These are phyloP conservation scores for Conticribra weissflogii DNA, from an alignment of 108 stramenopile genomes.

Conservation along the genomic window DNA sequence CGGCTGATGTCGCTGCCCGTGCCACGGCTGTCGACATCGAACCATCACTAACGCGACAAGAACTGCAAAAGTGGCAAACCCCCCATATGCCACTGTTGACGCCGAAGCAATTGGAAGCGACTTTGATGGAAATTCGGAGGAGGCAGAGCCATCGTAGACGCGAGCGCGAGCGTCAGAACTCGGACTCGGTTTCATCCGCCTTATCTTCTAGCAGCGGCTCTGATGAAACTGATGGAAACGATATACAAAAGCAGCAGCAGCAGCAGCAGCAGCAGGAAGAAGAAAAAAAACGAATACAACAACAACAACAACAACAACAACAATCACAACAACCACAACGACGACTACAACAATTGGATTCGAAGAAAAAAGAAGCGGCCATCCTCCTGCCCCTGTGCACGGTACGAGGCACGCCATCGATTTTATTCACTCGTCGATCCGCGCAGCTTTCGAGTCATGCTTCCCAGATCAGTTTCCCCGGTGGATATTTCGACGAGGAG, in stretches of 20 bases:
- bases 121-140: slow-evolving; percentile 28
- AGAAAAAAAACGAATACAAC: slow-evolving; percentile 12
- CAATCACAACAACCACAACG: background rate
- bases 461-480: slow-evolving; percentile 82
- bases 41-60: slow-evolving; percentile 4
- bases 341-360: background rate
- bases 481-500: slow-evolving; percentile 70
- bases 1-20: background rate
- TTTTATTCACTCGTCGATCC: slow-evolving; percentile 88
- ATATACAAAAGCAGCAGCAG: too few species aligned
- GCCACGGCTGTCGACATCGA: too few species aligned
- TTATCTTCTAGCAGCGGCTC: too few species aligned
- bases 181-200: too few species aligned
- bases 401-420: slow-evolving; percentile 72
- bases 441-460: slow-evolving; percentile 69
- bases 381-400: slow-evolving; percentile 84
- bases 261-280: too few species aligned
- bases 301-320: background rate
- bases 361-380: slow-evolving; percentile 61
- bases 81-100: slow-evolving; percentile 41
- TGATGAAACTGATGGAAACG: too few species aligned
- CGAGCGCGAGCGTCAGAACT: too few species aligned
- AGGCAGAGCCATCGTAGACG: slow-evolving; percentile 8
- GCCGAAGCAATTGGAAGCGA: slow-evolving; percentile 24
- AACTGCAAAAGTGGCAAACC: slow-evolving; percentile 27